phyloP scores from a whole-genome alignment of 2,329 filamentous ascomycete genomes.

The Neocucurbitaria cava region DNA sequence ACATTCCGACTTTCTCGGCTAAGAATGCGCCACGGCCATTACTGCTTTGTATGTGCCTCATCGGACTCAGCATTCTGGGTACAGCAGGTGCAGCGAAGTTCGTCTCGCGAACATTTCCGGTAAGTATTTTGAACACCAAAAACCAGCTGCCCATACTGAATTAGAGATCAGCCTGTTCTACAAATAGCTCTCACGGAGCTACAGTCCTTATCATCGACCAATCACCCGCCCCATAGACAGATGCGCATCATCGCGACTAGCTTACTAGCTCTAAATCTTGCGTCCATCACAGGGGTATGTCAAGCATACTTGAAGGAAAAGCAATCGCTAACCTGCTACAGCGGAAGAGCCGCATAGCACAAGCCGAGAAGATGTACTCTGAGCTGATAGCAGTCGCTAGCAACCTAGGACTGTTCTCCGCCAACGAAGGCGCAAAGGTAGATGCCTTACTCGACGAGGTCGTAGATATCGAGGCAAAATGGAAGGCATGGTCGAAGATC shows the following conservation, averaged over 20 bases:
- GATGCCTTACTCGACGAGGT: constrained; percentile 54
- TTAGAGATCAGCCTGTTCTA: constrained; percentile 32
- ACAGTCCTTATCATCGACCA: constrained; percentile 50
- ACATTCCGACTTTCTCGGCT: constrained; percentile 61
- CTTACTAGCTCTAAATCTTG: constrained; percentile 57
- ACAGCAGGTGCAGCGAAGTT: constrained; percentile 60
- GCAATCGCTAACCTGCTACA: constrained; percentile 19
- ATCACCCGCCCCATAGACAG: constrained; percentile 50
- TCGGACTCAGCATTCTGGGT: constrained; percentile 60
- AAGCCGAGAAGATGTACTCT: constrained; percentile 59
- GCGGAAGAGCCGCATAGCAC: constrained; percentile 53
- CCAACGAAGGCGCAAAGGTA: constrained; percentile 48
- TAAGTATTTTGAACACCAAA: constrained; percentile 11
- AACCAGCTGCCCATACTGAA: neutral
- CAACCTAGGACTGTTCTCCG: constrained; percentile 59
- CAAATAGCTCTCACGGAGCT: constrained; percentile 54
- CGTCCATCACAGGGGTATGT: constrained; percentile 57
- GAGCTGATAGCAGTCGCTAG: constrained; percentile 59
- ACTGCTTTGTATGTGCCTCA: constrained; percentile 61
- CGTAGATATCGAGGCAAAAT: constrained; percentile 54
- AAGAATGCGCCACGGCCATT: constrained; percentile 56
- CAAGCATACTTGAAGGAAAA: neutral
- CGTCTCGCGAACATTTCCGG: constrained; percentile 56
- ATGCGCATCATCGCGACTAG: constrained; percentile 57
- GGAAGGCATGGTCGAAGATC: constrained; percentile 61